Evolutionary conservation across 1,284 basidiomycete genomes (phyloP).

Genomic region (Marasmius sp.): DNA sequence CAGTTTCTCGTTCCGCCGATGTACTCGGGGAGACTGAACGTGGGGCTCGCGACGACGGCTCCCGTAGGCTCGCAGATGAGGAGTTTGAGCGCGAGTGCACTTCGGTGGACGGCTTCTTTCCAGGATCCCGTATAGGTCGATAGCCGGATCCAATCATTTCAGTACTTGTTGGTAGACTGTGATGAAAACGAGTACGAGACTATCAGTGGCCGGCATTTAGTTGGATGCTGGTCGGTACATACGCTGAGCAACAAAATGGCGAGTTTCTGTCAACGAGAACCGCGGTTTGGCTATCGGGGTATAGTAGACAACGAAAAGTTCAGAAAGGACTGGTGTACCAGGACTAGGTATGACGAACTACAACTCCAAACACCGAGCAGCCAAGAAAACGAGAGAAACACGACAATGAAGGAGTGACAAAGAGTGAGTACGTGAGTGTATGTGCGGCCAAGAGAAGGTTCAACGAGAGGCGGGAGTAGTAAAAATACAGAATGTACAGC

Average conservation of each 20-base stretch:
- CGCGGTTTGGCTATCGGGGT: neutral
- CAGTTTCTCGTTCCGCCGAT: slow-evolving; percentile 88
- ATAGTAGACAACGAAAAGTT: neutral
- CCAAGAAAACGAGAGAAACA: no score
- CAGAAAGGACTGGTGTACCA: no score
- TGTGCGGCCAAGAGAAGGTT: no score
- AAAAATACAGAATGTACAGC: no score
- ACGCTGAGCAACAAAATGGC: slow-evolving; percentile 56
- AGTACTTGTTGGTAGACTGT: slow-evolving; percentile 80
- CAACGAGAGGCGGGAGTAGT: no score
- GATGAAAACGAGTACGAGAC: neutral
- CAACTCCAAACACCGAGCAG: no score
- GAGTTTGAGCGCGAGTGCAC: slow-evolving; percentile 84
- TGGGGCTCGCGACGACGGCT: slow-evolving; percentile 90
- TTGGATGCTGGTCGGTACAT: slow-evolving; percentile 8
- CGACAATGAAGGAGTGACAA: no score
- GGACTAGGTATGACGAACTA: no score
- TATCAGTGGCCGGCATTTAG: neutral
- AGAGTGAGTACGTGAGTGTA: no score
- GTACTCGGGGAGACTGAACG: slow-evolving; percentile 89
- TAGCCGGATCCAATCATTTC: slow-evolving; percentile 82
- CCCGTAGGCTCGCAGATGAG: slow-evolving; percentile 86
- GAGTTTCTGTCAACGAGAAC: slow-evolving; percentile 39
- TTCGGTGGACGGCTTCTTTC: slow-evolving; percentile 89
- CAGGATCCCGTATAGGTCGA: slow-evolving; percentile 89